Evolutionary conservation across 805 yeast species (phyloP).

Genomic region (Barnettozyma botsteinii): DNA sequence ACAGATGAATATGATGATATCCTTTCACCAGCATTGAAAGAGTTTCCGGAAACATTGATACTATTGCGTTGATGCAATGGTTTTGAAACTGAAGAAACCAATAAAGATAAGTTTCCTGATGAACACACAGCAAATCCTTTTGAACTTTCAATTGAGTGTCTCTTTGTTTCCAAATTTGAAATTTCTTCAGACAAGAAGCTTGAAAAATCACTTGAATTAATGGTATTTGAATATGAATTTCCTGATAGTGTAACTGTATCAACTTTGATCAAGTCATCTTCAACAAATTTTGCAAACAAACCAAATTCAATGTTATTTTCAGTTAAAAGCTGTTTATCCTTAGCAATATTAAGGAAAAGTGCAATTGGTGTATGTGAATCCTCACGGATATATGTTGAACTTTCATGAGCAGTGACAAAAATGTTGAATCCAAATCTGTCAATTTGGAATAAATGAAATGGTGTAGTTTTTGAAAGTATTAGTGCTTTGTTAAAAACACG

Average conservation of each 20-base stretch:
- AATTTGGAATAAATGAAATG: slow-evolving; percentile 77
- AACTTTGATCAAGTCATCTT: slow-evolving; percentile 25
- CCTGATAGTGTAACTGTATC: slow-evolving; percentile 24
- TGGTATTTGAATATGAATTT: slow-evolving; percentile 20
- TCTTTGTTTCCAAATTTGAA: slow-evolving; percentile 24
- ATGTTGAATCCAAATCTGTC: slow-evolving; percentile 34
- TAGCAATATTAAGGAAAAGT: slow-evolving; percentile 55
- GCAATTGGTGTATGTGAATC: slow-evolving; percentile 56
- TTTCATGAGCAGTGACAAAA: slow-evolving; percentile 69
- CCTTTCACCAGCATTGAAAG: slow-evolving; percentile 6
- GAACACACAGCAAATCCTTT: slow-evolving; percentile 11
- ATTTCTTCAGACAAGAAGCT: slow-evolving; percentile 33
- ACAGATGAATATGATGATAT: slow-evolving; percentile 19
- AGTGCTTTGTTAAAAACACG: slow-evolving; percentile 62
- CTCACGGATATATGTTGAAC: slow-evolving; percentile 45
- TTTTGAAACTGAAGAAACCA: slow-evolving; percentile 4
- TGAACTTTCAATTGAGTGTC: slow-evolving; percentile 11
- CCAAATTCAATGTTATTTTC: slow-evolving; percentile 39
- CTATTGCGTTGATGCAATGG: not conserved
- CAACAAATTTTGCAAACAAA: slow-evolving; percentile 39
- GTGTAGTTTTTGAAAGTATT: slow-evolving; percentile 69
- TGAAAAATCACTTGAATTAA: slow-evolving; percentile 31
- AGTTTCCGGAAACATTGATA: slow-evolving; percentile 6
- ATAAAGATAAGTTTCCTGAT: slow-evolving; percentile 9
- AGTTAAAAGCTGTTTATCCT: slow-evolving; percentile 33